A percentile compares a stretch with the other conserved stretches of the same genome.
Evolutionary conservation across 495 filamentous ascomycete species (phyloP).

Genomic region (Xylaria cubensis): DNA sequence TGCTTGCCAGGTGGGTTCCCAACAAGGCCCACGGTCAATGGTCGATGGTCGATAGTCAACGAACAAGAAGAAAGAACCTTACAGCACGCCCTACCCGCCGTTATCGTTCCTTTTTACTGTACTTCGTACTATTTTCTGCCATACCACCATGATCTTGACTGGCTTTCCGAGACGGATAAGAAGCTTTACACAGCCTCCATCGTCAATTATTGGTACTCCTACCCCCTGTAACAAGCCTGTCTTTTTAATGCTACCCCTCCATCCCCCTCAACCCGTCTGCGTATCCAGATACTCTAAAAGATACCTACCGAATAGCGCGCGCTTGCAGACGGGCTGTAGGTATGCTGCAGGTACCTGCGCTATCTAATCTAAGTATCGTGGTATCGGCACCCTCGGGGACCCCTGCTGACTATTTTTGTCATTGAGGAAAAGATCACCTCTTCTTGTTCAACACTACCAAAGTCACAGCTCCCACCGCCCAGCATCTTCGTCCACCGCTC

Average conservation of each 20-base stretch:
- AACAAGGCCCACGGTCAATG: background rate
- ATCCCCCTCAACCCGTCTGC: background rate
- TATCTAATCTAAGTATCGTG: conserved; percentile 3
- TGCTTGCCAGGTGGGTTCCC: conserved; percentile 16
- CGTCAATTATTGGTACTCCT: conserved; percentile 6
- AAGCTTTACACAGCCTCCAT: conserved; percentile 12
- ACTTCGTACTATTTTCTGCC: conserved; percentile 6
- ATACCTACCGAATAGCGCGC: background rate
- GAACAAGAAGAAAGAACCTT: background rate
- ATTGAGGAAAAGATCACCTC: conserved; percentile 26
- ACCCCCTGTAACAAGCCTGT: conserved; percentile 10
- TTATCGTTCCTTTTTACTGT: background rate
- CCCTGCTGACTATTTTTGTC: conserved; percentile 31
- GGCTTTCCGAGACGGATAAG: background rate
- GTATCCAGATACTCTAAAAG: background rate
- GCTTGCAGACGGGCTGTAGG: background rate
- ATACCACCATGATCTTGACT: conserved; percentile 11
- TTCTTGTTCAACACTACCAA: conserved; percentile 19
- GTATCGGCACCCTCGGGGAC: background rate
- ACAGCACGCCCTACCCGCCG: background rate
- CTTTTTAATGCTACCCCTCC: background rate
- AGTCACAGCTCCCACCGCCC: conserved; percentile 24
- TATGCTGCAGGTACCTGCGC: conserved; percentile 10
- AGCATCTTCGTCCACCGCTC: conserved; percentile 24
- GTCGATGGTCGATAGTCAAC: too few species aligned